Percentiles rank a stretch among this genome's conserved stretches.
Conservation (phyloP, 768 basidiomycete genomes). For the Goffeauzyma gilvescens region DNA sequence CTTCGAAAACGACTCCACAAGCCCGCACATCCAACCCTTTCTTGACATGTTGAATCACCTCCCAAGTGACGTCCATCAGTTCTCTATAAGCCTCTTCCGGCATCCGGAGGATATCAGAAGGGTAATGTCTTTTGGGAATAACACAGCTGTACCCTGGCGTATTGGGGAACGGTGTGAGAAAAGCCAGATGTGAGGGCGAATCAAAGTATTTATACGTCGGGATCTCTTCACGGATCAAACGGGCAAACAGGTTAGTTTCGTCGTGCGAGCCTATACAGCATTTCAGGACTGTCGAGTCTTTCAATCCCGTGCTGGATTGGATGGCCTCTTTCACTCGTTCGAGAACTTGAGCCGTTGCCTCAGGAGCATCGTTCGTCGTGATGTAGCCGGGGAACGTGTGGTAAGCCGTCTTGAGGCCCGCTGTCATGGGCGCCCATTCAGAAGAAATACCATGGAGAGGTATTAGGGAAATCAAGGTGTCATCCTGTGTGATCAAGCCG, state of each 20-base stretch:
- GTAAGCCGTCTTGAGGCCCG: not conserved
- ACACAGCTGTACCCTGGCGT: slow-evolving; percentile 1
- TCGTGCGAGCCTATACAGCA: slow-evolving; percentile 1
- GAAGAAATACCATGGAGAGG: slow-evolving; percentile 1
- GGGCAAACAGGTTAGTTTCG: not conserved
- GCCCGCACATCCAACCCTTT: not conserved
- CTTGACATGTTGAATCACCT: slow-evolving; percentile 1
- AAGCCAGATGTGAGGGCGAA: not conserved
- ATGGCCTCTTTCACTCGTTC: not conserved
- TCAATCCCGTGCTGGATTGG: not conserved
- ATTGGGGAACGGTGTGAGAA: slow-evolving; percentile 5
- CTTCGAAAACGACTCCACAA: slow-evolving; percentile 2
- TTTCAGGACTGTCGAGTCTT: slow-evolving; percentile 1
- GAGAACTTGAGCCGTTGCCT: not conserved
- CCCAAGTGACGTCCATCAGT: not conserved
- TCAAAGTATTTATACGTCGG: not conserved
- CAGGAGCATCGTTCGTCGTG: not conserved
- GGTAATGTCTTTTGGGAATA: not conserved
- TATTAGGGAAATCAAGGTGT: not conserved
- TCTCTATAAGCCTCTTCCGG: not conserved
- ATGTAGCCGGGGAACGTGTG: not conserved
- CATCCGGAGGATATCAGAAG: slow-evolving; percentile 2
- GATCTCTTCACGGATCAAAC: slow-evolving; percentile 2
- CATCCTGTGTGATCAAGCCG: not conserved
- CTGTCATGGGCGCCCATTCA: not conserved